Conservation (phyloP, 768 basidiomycete species). For the Amanita subjunquillea region DNA sequence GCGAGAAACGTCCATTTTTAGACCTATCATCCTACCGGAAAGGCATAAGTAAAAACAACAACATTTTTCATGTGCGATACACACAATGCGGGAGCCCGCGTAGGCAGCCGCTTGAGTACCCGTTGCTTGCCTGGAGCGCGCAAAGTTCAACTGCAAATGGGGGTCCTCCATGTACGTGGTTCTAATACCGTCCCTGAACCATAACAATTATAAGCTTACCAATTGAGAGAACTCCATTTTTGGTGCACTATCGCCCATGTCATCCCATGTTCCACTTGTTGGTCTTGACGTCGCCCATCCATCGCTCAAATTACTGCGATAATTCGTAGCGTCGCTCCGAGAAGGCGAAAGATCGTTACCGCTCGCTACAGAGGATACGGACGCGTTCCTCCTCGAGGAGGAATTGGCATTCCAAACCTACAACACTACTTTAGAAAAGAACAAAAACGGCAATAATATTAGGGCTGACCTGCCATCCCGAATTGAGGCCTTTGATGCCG, state of each 20-base stretch:
- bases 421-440: slow-evolving; percentile 1
- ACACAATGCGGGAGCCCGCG: slow-evolving; percentile 30
- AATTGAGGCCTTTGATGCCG: slow-evolving; percentile 41
- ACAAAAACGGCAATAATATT: slow-evolving; percentile 10
- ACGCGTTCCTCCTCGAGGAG: slow-evolving; percentile 47
- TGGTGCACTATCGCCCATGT: slow-evolving; percentile 34
- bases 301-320: slow-evolving; percentile 37
- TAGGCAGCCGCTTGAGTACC: slow-evolving; percentile 26
- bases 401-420: slow-evolving; percentile 52
- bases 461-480: slow-evolving; percentile 53
- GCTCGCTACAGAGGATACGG: slow-evolving; percentile 50
- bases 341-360: slow-evolving; percentile 33
- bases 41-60: slow-evolving; percentile 8
- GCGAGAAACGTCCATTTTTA: slow-evolving; percentile 42
- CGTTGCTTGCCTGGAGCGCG: slow-evolving; percentile 35
- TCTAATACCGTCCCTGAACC: slow-evolving; percentile 6
- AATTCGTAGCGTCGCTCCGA: slow-evolving; percentile 33
- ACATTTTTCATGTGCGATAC: slow-evolving; percentile 8
- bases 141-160: slow-evolving; percentile 28
- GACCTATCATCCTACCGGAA: slow-evolving; percentile 34
- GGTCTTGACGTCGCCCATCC: slow-evolving; percentile 42
- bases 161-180: slow-evolving; percentile 27
- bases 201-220: slow-evolving; percentile 24
- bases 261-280: slow-evolving; percentile 52
- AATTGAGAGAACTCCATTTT: slow-evolving; percentile 39